These are phyloP conservation scores for Albatrellus ellisii DNA, from an alignment of 768 basidiomycete species.

Conservation along the genomic window DNA sequence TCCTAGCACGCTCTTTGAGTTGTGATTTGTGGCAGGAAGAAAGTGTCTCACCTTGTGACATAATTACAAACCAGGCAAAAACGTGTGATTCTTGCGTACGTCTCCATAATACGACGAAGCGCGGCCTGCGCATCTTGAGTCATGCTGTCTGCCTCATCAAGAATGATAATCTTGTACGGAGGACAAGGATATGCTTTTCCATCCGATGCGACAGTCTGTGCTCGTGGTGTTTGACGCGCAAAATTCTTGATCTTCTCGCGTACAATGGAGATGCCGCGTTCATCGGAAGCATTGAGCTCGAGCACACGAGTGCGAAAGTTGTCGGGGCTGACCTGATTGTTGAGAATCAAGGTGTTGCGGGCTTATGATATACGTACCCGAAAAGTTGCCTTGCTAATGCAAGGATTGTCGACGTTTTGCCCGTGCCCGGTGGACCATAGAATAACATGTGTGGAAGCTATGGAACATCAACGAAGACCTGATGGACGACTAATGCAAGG, in stretches of 20 bases:
- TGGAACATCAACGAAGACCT: not conserved
- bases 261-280: slow-evolving; percentile 93
- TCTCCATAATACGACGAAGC: slow-evolving; percentile 97
- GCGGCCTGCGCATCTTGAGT: slow-evolving; percentile 99
- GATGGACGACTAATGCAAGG: not conserved
- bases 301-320: slow-evolving; percentile 88
- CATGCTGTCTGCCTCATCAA: slow-evolving; percentile 99
- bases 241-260: slow-evolving; percentile 99
- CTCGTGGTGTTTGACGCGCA: slow-evolving; percentile 82
- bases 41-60: slow-evolving; percentile 68
- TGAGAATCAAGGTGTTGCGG: not conserved
- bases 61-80: slow-evolving; percentile 99
- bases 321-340: slow-evolving; percentile 54
- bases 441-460: slow-evolving; percentile 99
- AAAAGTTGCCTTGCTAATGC: slow-evolving; percentile 90
- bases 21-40: not conserved
- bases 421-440: slow-evolving; percentile 97
- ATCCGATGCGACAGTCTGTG: slow-evolving; percentile 57
- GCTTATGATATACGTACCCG: slow-evolving; percentile 40
- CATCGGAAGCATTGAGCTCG: slow-evolving; percentile 97
- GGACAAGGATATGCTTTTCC: slow-evolving; percentile 87
- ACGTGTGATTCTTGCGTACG: slow-evolving; percentile 90
- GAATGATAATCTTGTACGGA: slow-evolving; percentile 96
- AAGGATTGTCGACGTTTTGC: slow-evolving; percentile 96
- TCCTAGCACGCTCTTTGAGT: slow-evolving; percentile 34